Evolutionary conservation across 2,329 filamentous ascomycete species (phyloP).

Genomic region (Leptographium flavum): DNA sequence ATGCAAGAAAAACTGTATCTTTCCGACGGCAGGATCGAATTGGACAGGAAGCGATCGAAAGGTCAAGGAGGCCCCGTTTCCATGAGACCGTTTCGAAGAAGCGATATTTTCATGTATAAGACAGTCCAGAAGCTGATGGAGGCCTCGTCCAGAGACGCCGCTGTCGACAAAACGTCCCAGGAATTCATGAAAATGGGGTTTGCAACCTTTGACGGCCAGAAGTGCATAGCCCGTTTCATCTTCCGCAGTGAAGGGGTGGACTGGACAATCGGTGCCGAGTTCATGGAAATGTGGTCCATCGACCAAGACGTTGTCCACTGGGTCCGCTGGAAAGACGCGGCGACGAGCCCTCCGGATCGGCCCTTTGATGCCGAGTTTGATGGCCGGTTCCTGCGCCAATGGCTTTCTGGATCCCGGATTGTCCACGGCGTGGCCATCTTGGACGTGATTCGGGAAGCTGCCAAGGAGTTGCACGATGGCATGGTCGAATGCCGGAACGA

Average conservation of each 20-base stretch:
- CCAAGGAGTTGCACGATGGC: background rate
- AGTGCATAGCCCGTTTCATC: background rate
- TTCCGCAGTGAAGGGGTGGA: background rate
- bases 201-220: background rate
- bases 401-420: background rate
- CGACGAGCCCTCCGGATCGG: background rate
- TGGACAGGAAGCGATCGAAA: background rate
- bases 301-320: background rate
- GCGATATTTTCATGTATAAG: background rate
- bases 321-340: background rate
- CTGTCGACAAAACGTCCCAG: background rate
- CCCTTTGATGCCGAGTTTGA: background rate
- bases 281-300: background rate
- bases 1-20: background rate
- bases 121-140: background rate
- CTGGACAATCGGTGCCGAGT: background rate
- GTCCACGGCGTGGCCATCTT: background rate
- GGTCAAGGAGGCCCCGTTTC: background rate
- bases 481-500: background rate
- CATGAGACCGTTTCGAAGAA: background rate
- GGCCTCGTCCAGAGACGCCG: background rate
- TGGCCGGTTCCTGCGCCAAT: background rate
- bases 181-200: background rate
- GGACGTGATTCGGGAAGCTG: background rate
- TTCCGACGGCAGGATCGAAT: background rate